These are phyloP conservation scores for Kwoniella shivajii DNA, from an alignment of 1,284 basidiomycete species.

Conservation along the genomic window DNA sequence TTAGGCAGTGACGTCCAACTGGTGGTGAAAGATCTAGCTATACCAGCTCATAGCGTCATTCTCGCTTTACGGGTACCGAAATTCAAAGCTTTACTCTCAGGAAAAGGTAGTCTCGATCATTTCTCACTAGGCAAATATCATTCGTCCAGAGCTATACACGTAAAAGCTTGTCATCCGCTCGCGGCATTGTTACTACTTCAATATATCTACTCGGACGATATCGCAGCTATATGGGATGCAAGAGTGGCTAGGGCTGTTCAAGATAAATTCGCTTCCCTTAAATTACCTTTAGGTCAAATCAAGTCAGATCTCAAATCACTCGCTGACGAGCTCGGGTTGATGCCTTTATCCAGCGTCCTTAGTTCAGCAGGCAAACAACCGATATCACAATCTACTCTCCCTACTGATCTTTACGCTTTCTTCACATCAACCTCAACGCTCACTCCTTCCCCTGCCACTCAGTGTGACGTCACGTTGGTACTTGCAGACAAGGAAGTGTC, in stretches of 20 bases:
- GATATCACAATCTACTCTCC: slow-evolving; percentile 37
- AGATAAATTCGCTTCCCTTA: slow-evolving; percentile 55
- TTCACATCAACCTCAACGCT: slow-evolving; percentile 51
- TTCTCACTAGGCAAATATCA: slow-evolving; percentile 10
- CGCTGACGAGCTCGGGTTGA: slow-evolving; percentile 58
- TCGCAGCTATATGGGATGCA: slow-evolving; percentile 82
- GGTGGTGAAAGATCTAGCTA: slow-evolving; percentile 38
- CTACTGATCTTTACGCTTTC: slow-evolving; percentile 47
- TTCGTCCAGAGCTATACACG: slow-evolving; percentile 16
- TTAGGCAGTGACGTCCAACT: slow-evolving; percentile 48
- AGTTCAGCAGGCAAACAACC: slow-evolving; percentile 44
- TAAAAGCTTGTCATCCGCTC: slow-evolving; percentile 54
- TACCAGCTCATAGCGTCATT: slow-evolving; percentile 49
- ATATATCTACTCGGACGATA: slow-evolving; percentile 85
- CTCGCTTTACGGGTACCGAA: slow-evolving; percentile 39
- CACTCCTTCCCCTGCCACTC: slow-evolving; percentile 8
- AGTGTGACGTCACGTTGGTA: slow-evolving; percentile 70
- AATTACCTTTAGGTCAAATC: slow-evolving; percentile 59
- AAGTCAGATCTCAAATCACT: slow-evolving; percentile 68
- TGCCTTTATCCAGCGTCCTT: slow-evolving; percentile 44
- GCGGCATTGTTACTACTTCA: slow-evolving; percentile 75
- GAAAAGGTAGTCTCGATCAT: slow-evolving; percentile 17
- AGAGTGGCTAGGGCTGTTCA: slow-evolving; percentile 64
- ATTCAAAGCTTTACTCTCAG: slow-evolving; percentile 26
- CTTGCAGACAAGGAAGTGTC: slow-evolving; percentile 70